Base-by-base conservation (phyloP, 1,139 yeast species). In the Taphrina deformans region DNA sequence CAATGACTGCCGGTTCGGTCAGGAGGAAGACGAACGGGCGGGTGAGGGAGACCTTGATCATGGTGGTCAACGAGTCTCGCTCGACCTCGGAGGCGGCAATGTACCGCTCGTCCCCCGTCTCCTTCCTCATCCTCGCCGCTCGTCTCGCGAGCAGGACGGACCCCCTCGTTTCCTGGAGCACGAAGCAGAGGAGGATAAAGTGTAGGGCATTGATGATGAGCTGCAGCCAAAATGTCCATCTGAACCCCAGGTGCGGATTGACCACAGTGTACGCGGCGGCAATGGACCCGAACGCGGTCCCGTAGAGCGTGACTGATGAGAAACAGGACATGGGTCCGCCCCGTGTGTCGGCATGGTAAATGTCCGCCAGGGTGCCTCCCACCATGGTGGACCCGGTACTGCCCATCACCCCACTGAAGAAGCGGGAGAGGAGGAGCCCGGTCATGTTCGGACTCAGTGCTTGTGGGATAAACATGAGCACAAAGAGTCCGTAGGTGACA, bases 311-410 rank as follows among this genome's bases (percentile, higher is more conserved):
- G 24, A 86, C 85, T 26, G 84, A 72, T 0, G 84, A 79, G 73
- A 82, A 85, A n/a, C 82, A 74, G 0, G 86, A 85, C 79, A 86
- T 77, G 1, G 89, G 88, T 38, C 77, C 71, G 62, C 82, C 84
- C 56, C 89, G 77, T 55, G 82, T 79, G 86, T 88, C 70, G 83
- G 77, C 77, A 87, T 85, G 77, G 86, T 88, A 63, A 82, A 79
- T 76, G 75, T 91, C 97, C 66, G 87, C 82, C 68, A 90, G 82
- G 3, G 96, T 85, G 67, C 96, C 97, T 67, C 93, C 95, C 10
- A 93, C 96, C 70, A 89, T 85, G 3, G 96, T 86, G 73, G 91
- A 79, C 0, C 96, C 90, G 5, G 97, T 97, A 3, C 93, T 85
- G 0, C 95, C 89, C 66, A 88, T 80, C 35, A 87, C 79, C 1